A percentile compares a stretch with the other conserved stretches of the same genome.
Evolutionary conservation across 371 early-diverging fungal genomes (phyloP).

Genomic region (Dichotomocladium elegans): DNA sequence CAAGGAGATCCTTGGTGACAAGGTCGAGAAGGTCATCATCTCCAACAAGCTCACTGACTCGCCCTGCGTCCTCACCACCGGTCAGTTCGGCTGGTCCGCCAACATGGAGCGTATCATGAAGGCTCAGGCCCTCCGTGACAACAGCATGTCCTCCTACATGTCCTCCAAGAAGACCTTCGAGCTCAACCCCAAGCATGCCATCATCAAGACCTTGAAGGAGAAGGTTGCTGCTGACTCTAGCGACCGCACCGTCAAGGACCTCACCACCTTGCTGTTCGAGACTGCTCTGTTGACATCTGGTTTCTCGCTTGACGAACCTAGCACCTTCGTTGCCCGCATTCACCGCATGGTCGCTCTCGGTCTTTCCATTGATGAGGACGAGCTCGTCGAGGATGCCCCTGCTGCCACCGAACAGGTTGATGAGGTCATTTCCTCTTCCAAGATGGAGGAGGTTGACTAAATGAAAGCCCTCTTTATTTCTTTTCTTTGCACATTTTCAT

Average conservation of each 20-base stretch:
- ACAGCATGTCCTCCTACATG: constrained; percentile 95
- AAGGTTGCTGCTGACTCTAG: constrained; percentile 90
- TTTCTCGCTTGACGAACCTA: constrained; percentile 94
- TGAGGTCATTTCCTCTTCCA: constrained; percentile 71
- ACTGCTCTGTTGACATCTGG: constrained; percentile 94
- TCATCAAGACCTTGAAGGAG: constrained; percentile 87
- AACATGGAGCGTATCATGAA: constrained; percentile 99
- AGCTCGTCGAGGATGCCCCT: constrained; percentile 43
- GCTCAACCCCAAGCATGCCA: constrained; percentile 93
- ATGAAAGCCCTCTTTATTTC: too few species aligned
- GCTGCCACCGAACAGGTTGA: constrained; percentile 51
- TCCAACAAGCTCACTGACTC: constrained; percentile 94
- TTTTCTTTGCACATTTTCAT: too few species aligned
- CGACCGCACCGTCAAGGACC: constrained; percentile 96
- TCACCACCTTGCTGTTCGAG: constrained; percentile 91
- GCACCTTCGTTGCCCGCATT: constrained; percentile 91
- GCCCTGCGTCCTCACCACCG: constrained; percentile 97
- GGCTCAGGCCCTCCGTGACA: constrained; percentile 97
- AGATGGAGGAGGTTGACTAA: constrained; percentile 41
- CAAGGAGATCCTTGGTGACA: constrained; percentile 93
- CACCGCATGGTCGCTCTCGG: constrained; percentile 98
- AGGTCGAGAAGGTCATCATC: constrained; percentile 97
- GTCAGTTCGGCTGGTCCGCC: constrained; percentile 98
- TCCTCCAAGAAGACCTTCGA: constrained; percentile 98
- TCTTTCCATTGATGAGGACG: constrained; percentile 86